Evolutionary conservation across 768 basidiomycete species (phyloP), one percentile per base, ranked within the genome.

Genomic region (Podaxis rugospora): DNA sequence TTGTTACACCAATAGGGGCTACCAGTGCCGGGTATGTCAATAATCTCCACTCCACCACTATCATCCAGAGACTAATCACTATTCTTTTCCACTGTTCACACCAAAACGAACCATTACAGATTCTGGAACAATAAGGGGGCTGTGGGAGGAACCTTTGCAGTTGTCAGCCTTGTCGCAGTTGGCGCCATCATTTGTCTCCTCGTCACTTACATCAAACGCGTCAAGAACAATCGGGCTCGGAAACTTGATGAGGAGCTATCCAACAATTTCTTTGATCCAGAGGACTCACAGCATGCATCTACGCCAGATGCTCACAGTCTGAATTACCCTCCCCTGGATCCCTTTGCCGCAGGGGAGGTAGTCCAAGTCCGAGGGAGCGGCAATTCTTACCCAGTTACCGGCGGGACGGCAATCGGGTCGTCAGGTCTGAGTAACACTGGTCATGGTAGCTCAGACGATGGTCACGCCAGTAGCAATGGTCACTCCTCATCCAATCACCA

Each of bases 81-180:
- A 49, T 25, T 18, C 28, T 25, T 36, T 6, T 23, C 23, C 16
- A 47, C 5, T 47, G 23, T 49, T n/a, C 7, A 4, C 16, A 47
- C 32, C 18, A 27, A n/a, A 42, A 37, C 21, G 32, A 53, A 21
- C 51, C 5, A 4, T 37, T 35, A n/a, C 56, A 82, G 82, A 61
- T 83, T 83, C 74, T 76, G 80, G 64, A 63, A 72, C 50, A 76
- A 80, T 64, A 79, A 74, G 54, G 77, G 73, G 37, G 82, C 79
- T 0, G 78, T 81, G 18, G 82, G 77, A 0, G 78, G 75, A 42
- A 76, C 75, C 0, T 83, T 82, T 62, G 71, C 76, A 42, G 70
- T 74, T 59, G 72, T 76, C 55, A 78, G 75, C 51, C 63, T 83
- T 2, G 60, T 78, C 6, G 70, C 62, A 18, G 11, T 77, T 46